phyloP scores from a whole-genome alignment of 805 yeast genomes.

The Yamadazyma takamatsuzukensis region DNA sequence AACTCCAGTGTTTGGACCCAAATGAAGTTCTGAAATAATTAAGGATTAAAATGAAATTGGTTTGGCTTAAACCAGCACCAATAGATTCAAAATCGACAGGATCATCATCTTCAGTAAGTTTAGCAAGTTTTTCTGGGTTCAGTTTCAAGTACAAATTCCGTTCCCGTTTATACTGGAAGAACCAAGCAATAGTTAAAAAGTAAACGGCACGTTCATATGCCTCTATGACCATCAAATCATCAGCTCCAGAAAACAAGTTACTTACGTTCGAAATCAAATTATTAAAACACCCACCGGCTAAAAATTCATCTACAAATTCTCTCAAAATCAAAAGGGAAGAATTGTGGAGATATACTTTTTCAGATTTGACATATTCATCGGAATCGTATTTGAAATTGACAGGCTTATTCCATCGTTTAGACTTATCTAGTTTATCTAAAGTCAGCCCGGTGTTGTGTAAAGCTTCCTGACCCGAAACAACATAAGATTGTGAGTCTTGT shows the following conservation, averaged over 20 bases:
- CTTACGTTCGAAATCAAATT: constrained; percentile 55
- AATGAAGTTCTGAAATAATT: constrained; percentile 42
- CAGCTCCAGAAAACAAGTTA: constrained; percentile 29
- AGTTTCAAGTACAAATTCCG: constrained; percentile 9
- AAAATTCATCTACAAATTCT: constrained; percentile 50
- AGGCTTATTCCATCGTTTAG: constrained; percentile 61
- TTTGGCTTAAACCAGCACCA: constrained; percentile 57
- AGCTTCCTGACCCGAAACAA: constrained; percentile 70
- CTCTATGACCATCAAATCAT: constrained; percentile 29
- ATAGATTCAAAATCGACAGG: constrained; percentile 39
- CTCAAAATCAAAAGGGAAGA: constrained; percentile 28
- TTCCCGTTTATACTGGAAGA: constrained; percentile 59
- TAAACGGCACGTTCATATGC: constrained; percentile 42
- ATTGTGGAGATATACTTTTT: constrained; percentile 24
- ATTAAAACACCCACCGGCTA: constrained; percentile 74
- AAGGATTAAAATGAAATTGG: constrained; percentile 52
- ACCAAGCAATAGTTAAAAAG: constrained; percentile 69
- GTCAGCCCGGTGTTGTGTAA: constrained; percentile 48
- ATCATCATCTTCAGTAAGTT: constrained; percentile 22
- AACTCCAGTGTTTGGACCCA: constrained; percentile 47
- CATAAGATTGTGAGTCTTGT: constrained; percentile 51
- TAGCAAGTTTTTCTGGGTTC: constrained; percentile 7
- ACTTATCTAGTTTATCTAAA: constrained; percentile 60
- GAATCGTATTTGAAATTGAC: constrained; percentile 37
- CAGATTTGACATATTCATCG: constrained; percentile 27